phyloP scores from a whole-genome alignment of 106 monocot genomes.

The Cymbidium sinense region DNA sequence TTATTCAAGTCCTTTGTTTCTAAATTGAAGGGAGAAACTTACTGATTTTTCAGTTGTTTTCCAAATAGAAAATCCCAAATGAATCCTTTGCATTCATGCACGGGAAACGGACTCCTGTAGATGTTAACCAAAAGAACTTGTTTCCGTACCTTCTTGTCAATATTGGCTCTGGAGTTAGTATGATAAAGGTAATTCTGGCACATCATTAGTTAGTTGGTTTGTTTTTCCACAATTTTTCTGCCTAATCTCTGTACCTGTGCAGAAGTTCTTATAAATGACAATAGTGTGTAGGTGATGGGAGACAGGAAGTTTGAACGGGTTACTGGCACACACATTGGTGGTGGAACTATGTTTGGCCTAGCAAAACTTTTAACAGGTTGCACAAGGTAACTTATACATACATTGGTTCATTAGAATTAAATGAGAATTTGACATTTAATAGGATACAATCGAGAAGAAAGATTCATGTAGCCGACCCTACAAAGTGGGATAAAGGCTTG shows the following conservation, averaged over 20 bases:
- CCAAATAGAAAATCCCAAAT: conserved; percentile 37
- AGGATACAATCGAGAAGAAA: too few species aligned
- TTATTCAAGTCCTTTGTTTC: background rate
- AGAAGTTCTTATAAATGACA: conserved; percentile 8
- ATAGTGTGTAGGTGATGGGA: conserved; percentile 53
- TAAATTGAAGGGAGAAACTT: background rate
- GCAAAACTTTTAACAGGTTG: conserved; percentile 80
- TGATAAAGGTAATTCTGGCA: conserved; percentile 50
- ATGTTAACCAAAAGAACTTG: conserved; percentile 36
- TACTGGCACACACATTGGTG: conserved; percentile 74
- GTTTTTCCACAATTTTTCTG: background rate
- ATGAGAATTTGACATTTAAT: too few species aligned
- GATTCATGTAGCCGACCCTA: too few species aligned
- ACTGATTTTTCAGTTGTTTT: background rate
- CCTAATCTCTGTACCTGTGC: background rate
- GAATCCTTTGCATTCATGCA: conserved; percentile 54
- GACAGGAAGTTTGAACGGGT: conserved; percentile 61
- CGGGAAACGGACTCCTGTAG: conserved; percentile 27
- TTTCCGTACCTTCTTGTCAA: conserved; percentile 77
- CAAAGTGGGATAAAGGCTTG: too few species aligned
- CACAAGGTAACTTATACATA: conserved; percentile 31
- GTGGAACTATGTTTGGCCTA: conserved; percentile 70
- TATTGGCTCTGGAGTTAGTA: conserved; percentile 70
- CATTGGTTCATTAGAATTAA: too few species aligned
- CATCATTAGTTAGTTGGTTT: background rate